Conservation (phyloP, 768 basidiomycete species). For the Tricholoma matsutake region DNA sequence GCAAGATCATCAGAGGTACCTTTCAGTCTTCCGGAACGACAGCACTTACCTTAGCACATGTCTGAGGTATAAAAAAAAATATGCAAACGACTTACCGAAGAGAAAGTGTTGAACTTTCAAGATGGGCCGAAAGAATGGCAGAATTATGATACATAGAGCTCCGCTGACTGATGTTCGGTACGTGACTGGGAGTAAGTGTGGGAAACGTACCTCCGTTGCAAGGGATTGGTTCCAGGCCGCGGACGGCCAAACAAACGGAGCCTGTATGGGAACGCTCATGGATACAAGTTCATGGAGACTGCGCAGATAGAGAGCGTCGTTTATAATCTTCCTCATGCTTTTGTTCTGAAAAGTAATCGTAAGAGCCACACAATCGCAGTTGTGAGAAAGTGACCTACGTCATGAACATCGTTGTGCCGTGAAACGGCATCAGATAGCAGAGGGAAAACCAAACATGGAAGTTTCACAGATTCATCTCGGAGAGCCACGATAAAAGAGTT, state of each 20-base stretch:
- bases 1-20: conserved; percentile 36
- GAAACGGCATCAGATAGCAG: conserved; percentile 48
- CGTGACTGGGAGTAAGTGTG: background rate
- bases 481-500: conserved; percentile 54
- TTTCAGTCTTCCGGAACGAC: conserved; percentile 26
- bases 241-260: conserved; percentile 41
- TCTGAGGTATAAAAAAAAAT: background rate
- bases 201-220: conserved; percentile 21
- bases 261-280: conserved; percentile 48
- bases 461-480: conserved; percentile 66
- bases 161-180: conserved; percentile 16
- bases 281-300: conserved; percentile 47
- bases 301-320: conserved; percentile 61
- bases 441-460: conserved; percentile 55
- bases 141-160: conserved; percentile 47
- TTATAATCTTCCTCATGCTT: conserved; percentile 45
- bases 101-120: conserved; percentile 58
- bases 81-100: conserved; percentile 40
- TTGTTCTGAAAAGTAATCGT: conserved; percentile 26
- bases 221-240: conserved; percentile 24
- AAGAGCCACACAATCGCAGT: conserved; percentile 5
- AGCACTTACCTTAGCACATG: conserved; percentile 3
- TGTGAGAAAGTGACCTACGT: conserved; percentile 37
- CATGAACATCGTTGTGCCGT: conserved; percentile 29
- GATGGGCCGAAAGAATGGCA: conserved; percentile 54